phyloP scores from a whole-genome alignment of 2,329 filamentous ascomycete genomes.

The Fusarium sterilihyphosum region DNA sequence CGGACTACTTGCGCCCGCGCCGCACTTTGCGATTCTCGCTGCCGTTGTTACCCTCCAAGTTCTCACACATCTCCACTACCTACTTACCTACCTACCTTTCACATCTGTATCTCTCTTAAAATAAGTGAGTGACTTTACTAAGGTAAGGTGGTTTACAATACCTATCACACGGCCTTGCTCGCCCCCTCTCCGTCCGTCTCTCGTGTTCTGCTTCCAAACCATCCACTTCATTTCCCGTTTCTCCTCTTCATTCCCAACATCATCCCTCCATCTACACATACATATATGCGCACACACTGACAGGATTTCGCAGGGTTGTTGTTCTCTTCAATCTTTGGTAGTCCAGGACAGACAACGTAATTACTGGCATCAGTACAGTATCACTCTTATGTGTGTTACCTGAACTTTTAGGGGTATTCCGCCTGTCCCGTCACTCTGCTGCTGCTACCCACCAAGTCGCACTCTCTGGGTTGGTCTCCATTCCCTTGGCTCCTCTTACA shows the following conservation, averaged over 20 bases:
- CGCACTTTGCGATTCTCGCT: constrained; percentile 15
- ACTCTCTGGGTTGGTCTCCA: constrained; percentile 4
- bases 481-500: constrained; percentile 26
- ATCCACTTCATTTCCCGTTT: constrained; percentile 29
- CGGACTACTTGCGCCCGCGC: constrained; percentile 5
- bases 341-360: not conserved
- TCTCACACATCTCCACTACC: constrained; percentile 9
- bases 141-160: not conserved
- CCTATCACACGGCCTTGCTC: not conserved
- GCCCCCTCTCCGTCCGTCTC: not conserved
- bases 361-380: constrained; percentile 5
- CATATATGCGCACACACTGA: constrained; percentile 15
- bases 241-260: constrained; percentile 28
- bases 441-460: constrained; percentile 9
- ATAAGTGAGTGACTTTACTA: not conserved
- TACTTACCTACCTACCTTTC: not conserved
- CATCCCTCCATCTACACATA: constrained; percentile 16
- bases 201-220: constrained; percentile 7
- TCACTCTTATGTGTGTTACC: not conserved
- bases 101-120: constrained; percentile 11
- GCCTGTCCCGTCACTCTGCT: constrained; percentile 20
- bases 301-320: constrained; percentile 11
- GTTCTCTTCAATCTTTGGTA: not conserved
- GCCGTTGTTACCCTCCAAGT: constrained; percentile 31
- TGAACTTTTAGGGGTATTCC: constrained; percentile 8